Evolutionary conservation across 2,329 filamentous ascomycete genomes (phyloP).

Genomic region (Xylariaceae sp.): DNA sequence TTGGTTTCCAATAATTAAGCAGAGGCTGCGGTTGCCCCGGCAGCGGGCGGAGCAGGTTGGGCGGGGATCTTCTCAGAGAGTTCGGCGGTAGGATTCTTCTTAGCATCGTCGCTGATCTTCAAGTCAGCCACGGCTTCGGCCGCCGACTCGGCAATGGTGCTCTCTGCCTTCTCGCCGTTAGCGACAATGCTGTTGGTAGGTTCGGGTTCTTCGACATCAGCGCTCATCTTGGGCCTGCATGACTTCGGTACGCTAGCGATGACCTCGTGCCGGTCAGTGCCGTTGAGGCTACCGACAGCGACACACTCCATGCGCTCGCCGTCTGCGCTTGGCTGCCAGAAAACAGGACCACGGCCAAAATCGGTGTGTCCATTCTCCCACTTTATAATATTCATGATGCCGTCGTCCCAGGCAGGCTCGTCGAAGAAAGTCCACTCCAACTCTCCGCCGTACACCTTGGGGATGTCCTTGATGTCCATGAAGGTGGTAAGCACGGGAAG

Average conservation of each 20-base stretch:
- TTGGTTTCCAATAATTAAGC: too few relatives aligned
- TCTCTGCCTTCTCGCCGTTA: conserved; percentile 6
- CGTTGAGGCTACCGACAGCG: conserved; percentile 46
- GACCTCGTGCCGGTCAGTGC: conserved; percentile 42
- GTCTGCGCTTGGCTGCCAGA: conserved; percentile 51
- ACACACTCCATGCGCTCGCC: conserved; percentile 49
- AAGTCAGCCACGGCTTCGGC: conserved; percentile 14
- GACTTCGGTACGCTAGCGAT: conserved; percentile 50
- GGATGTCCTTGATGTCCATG: conserved; percentile 79
- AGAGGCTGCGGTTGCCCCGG: too few relatives aligned
- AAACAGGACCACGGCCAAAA: conserved; percentile 55
- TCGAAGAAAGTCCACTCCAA: conserved; percentile 80
- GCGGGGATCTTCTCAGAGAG: neutral
- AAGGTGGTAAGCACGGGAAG: conserved; percentile 73
- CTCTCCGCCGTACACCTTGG: conserved; percentile 83
- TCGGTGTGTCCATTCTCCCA: conserved; percentile 51
- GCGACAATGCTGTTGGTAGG: neutral
- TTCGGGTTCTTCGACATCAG: too few relatives aligned
- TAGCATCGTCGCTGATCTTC: conserved; percentile 8
- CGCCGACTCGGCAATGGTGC: conserved; percentile 7
- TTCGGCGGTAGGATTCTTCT: conserved; percentile 5
- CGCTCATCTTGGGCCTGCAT: conserved; percentile 34
- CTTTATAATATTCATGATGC: conserved; percentile 33
- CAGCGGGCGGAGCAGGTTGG: neutral
- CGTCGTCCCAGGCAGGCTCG: conserved; percentile 57